Evolutionary conservation across 495 filamentous ascomycete genomes (phyloP).

Genomic region (Collariella sp.): DNA sequence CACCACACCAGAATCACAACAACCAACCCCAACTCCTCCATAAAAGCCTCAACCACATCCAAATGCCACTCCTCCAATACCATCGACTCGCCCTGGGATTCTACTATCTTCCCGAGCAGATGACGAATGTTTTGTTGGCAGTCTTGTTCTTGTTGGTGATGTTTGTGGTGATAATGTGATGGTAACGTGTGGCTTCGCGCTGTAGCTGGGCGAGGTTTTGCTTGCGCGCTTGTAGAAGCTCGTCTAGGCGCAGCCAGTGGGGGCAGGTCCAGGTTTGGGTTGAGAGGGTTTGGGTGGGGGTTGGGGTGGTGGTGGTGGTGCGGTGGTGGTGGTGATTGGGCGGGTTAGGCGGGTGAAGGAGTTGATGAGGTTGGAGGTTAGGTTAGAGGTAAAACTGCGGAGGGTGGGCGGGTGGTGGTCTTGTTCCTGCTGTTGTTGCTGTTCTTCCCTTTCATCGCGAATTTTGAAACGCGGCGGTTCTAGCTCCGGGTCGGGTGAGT

Average conservation of each 20-base stretch:
- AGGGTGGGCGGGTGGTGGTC: background rate
- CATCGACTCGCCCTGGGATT: constrained; percentile 29
- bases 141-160: background rate
- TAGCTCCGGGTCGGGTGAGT: background rate
- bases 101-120: constrained; percentile 31
- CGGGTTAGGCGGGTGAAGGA: background rate
- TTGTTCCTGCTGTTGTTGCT: constrained; percentile 1
- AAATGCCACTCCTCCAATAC: constrained; percentile 44
- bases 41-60: constrained; percentile 42
- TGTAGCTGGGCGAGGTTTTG: constrained; percentile 23
- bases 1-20: too few species aligned
- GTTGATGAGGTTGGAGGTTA: background rate
- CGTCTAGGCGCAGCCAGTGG: constrained; percentile 37
- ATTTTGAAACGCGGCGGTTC: background rate
- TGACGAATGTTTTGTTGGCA: background rate
- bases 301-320: background rate
- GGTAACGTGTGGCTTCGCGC: constrained; percentile 7
- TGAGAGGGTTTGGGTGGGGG: constrained; percentile 19
- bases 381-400: background rate
- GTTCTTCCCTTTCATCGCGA: background rate
- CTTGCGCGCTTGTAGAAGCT: constrained; percentile 27
- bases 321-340: background rate
- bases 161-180: background rate
- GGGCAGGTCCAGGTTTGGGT: constrained; percentile 31
- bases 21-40: constrained; percentile 24